A percentile compares a stretch with the other conserved stretches of the same genome.
These are phyloP conservation scores for Corchorus capsularis DNA, from an alignment of 345 rosid genomes.

Conservation along the genomic window DNA sequence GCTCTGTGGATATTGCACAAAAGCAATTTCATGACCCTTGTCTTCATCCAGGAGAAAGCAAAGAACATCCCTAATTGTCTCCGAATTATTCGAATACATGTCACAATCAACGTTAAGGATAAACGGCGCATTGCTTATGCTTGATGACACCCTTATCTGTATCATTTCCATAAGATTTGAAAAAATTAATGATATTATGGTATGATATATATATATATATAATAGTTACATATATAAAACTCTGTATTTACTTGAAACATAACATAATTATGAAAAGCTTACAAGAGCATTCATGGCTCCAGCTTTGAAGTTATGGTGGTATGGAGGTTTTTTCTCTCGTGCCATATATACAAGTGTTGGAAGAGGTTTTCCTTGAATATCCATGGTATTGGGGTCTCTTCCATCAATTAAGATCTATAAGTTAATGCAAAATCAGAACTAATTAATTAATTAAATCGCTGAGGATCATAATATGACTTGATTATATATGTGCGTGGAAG, in stretches of 20 bases:
- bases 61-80: neutral
- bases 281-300: slow-evolving; percentile 16
- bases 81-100: neutral
- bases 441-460: neutral
- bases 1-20: neutral
- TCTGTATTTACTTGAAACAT: too few relatives aligned
- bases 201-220: too few relatives aligned
- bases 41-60: slow-evolving; percentile 5
- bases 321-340: neutral
- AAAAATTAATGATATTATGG: neutral
- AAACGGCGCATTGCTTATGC: neutral
- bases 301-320: slow-evolving; percentile 16
- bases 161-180: neutral
- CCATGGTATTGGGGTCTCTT: neutral
- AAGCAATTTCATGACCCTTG: slow-evolving; percentile 2
- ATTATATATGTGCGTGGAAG: too few relatives aligned
- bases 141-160: neutral
- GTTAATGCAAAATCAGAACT: too few relatives aligned
- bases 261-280: neutral
- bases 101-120: neutral
- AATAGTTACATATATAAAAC: too few relatives aligned
- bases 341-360: slow-evolving; percentile 16
- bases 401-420: slow-evolving; percentile 11
- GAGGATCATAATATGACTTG: too few relatives aligned
- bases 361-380: neutral